These are phyloP conservation scores for Nyctanthes arbortristis DNA, from an alignment of 257 asterid genomes.

Conservation along the genomic window DNA sequence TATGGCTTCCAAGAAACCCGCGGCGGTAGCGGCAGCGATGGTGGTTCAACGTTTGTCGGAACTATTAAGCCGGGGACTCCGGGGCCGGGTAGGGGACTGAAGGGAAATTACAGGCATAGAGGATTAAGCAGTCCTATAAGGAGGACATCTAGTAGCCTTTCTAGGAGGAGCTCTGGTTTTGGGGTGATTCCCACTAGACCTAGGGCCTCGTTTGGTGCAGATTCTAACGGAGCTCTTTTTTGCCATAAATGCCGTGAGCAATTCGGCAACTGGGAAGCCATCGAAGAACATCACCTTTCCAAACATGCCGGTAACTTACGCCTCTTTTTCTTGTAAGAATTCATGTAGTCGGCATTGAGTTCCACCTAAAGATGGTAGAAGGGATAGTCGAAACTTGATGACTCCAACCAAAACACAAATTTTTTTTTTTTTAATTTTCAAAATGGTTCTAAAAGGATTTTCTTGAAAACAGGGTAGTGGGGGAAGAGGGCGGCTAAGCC, in stretches of 20 bases:
- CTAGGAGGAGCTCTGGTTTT: constrained; percentile 54
- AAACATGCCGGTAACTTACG: constrained; percentile 70
- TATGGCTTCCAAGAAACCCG: constrained; percentile 38
- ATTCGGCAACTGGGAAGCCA: constrained; percentile 66
- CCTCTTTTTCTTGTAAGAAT: neutral
- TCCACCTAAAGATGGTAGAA: too few species aligned
- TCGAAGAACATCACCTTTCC: constrained; percentile 84
- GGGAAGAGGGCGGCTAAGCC: too few species aligned
- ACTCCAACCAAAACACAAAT: too few species aligned
- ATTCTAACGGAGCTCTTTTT: constrained; percentile 44
- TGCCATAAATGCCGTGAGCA: constrained; percentile 86
- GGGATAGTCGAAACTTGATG: too few species aligned
- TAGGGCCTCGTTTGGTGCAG: constrained; percentile 52
- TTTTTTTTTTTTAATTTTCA: too few species aligned
- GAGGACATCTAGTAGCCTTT: constrained; percentile 52
- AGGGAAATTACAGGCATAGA: constrained; percentile 30
- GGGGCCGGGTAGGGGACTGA: constrained; percentile 48
- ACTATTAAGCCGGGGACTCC: constrained; percentile 75
- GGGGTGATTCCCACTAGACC: constrained; percentile 45
- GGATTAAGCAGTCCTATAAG: constrained; percentile 58
- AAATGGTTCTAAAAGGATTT: too few species aligned
- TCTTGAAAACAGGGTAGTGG: too few species aligned
- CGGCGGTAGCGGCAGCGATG: constrained; percentile 20
- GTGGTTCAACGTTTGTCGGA: constrained; percentile 49
- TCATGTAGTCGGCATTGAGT: neutral